Evolutionary conservation across 306 rosid genomes (phyloP).

Genomic region (Sicyos baderoa): DNA sequence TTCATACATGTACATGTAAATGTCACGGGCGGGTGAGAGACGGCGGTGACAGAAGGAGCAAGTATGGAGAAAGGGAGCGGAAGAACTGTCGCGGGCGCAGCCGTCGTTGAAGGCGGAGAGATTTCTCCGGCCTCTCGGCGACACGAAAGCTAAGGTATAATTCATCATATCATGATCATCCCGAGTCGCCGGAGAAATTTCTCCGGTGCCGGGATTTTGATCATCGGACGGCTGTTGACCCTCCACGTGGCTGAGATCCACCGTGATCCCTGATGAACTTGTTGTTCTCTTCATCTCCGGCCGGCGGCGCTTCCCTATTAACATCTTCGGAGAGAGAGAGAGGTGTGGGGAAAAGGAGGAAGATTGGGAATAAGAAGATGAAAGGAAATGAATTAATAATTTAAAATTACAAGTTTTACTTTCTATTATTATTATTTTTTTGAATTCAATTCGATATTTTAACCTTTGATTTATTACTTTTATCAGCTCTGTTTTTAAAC

Average conservation of each 20-base stretch:
- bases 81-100: conserved; percentile 19
- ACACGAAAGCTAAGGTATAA: conserved; percentile 9
- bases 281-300: conserved; percentile 53
- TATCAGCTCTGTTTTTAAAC: too few relatives aligned
- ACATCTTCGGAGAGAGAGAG: conserved; percentile 29
- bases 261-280: conserved; percentile 51
- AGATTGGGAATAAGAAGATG: conserved; percentile 32
- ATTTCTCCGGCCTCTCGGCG: conserved; percentile 33
- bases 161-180: neutral
- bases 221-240: conserved; percentile 21
- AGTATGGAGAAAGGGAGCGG: conserved; percentile 55
- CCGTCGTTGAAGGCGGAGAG: conserved; percentile 13
- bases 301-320: conserved; percentile 59
- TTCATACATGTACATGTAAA: conserved; percentile 74
- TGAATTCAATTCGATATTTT: too few relatives aligned
- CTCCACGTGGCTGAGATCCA: conserved; percentile 29
- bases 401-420: too few relatives aligned
- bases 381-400: conserved; percentile 25
- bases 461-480: too few relatives aligned
- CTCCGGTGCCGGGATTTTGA: neutral
- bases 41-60: conserved; percentile 57
- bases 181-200: neutral
- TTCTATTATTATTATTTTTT: too few relatives aligned
- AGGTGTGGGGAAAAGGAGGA: neutral
- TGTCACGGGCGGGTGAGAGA: conserved; percentile 64